Conservation (phyloP, 495 filamentous ascomycete genomes). For the Aspergillus baeticus region DNA sequence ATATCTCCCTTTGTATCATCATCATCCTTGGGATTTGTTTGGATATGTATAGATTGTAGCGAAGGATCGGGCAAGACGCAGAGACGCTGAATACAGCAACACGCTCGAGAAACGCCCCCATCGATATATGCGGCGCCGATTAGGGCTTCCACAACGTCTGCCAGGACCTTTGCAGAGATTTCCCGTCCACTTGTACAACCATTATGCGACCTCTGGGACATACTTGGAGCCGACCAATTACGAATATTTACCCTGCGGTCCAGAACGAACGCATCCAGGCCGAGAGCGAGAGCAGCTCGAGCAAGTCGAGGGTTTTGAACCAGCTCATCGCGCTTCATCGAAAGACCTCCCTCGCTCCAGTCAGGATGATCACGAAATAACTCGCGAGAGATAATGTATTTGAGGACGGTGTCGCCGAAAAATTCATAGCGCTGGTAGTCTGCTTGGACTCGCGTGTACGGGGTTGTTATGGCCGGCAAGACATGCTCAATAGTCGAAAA, state of each 20-base stretch:
- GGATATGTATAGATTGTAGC: conserved; percentile 30
- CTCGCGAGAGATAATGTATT: conserved; percentile 66
- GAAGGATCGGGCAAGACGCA: conserved; percentile 58
- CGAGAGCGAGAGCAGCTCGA: conserved; percentile 57
- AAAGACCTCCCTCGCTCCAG: conserved; percentile 79
- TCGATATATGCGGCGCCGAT: conserved; percentile 76
- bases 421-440: conserved; percentile 90
- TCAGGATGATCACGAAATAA: conserved; percentile 60
- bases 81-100: conserved; percentile 60
- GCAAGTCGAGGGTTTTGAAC: conserved; percentile 72
- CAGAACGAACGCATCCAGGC: conserved; percentile 73
- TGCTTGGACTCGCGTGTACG: conserved; percentile 53
- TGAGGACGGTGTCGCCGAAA: conserved; percentile 81
- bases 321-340: conserved; percentile 61
- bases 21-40: conserved; percentile 1
- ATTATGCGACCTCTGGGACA: conserved; percentile 29
- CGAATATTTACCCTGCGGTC: conserved; percentile 61
- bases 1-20: too few relatives aligned
- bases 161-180: conserved; percentile 75
- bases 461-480: conserved; percentile 67
- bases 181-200: conserved; percentile 25
- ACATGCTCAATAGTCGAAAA: conserved; percentile 59
- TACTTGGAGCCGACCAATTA: conserved; percentile 69
- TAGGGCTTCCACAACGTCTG: conserved; percentile 85
- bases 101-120: conserved; percentile 62